A percentile compares a stretch with the other conserved stretches of the same genome.
Conservation (phyloP, 139 green algal genomes). For the Chlamydomonas sp. region DNA sequence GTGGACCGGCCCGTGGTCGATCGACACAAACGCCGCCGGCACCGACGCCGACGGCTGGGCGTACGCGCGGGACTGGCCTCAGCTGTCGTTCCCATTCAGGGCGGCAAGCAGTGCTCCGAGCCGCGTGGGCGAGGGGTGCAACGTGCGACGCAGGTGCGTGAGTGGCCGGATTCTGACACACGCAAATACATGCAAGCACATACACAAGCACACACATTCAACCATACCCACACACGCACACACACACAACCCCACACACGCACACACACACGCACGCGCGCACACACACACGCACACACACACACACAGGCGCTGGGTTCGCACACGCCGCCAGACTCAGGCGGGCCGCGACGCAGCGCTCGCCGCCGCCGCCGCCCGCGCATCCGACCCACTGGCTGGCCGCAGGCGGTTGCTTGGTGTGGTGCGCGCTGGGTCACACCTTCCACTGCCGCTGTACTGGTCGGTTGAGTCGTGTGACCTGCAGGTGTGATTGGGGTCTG, state of each 20-base stretch:
- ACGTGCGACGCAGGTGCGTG: too few relatives aligned
- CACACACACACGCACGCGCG: too few relatives aligned
- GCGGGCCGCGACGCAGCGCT: background rate
- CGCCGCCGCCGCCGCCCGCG: background rate
- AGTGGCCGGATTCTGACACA: too few relatives aligned
- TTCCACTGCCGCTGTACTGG: constrained; percentile 66
- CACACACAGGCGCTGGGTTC: constrained; percentile 54
- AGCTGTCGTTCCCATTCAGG: constrained; percentile 6
- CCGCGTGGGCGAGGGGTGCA: constrained; percentile 2
- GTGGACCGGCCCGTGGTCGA: constrained; percentile 63
- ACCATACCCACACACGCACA: too few relatives aligned
- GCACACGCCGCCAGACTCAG: constrained; percentile 14
- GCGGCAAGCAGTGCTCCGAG: constrained; percentile 18
- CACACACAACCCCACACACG: too few relatives aligned
- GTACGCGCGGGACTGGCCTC: constrained; percentile 30
- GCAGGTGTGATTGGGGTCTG: constrained; percentile 33
- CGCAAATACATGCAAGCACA: too few relatives aligned
- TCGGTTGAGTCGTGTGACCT: constrained; percentile 42
- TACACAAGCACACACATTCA: too few relatives aligned
- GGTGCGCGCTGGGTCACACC: constrained; percentile 39
- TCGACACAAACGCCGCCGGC: constrained; percentile 40
- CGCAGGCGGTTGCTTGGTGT: constrained; percentile 41
- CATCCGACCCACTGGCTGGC: background rate
- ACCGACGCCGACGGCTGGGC: constrained; percentile 64
- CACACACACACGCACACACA: too few relatives aligned